Conservation (phyloP, 2,329 filamentous ascomycete genomes). For the Neopestalotiopsis clavispora region DNA sequence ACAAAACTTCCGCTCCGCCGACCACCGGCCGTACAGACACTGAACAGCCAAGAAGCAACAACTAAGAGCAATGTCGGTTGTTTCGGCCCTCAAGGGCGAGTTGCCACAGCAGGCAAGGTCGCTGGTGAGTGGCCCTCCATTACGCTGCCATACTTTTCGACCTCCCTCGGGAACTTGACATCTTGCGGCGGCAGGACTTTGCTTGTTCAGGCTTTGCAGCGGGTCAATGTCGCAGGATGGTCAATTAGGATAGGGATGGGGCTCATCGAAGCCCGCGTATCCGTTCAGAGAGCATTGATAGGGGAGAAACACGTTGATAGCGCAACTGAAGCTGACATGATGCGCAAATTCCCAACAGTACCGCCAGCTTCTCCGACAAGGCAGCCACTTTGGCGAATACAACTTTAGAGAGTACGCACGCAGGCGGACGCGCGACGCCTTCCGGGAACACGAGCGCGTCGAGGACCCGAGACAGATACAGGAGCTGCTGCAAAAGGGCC, state of each 20-base stretch:
- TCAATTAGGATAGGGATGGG: neutral
- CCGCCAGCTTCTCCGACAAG: slow-evolving; percentile 86
- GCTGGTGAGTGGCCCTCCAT: slow-evolving; percentile 45
- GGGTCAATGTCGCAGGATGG: neutral
- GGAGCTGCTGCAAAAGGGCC: slow-evolving; percentile 85
- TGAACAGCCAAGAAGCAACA: neutral
- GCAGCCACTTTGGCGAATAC: slow-evolving; percentile 87
- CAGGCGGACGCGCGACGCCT: slow-evolving; percentile 88
- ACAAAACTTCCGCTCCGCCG: neutral
- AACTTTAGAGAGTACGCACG: slow-evolving; percentile 98
- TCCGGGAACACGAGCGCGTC: slow-evolving; percentile 78
- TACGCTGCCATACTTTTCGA: neutral
- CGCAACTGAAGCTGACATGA: slow-evolving; percentile 18
- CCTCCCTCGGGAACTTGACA: neutral
- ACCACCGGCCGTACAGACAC: too few relatives aligned
- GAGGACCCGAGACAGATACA: slow-evolving; percentile 79
- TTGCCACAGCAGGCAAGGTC: slow-evolving; percentile 63
- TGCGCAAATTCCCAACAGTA: slow-evolving; percentile 61
- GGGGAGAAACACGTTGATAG: neutral
- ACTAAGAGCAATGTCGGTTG: slow-evolving; percentile 32
- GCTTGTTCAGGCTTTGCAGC: neutral
- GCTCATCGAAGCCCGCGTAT: neutral
- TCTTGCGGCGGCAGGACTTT: neutral
- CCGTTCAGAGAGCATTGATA: too few relatives aligned
- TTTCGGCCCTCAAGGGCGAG: slow-evolving; percentile 52